Evolutionary conservation across 2,329 filamentous ascomycete genomes (phyloP).

Genomic region (Furcasterigmium furcatum): DNA sequence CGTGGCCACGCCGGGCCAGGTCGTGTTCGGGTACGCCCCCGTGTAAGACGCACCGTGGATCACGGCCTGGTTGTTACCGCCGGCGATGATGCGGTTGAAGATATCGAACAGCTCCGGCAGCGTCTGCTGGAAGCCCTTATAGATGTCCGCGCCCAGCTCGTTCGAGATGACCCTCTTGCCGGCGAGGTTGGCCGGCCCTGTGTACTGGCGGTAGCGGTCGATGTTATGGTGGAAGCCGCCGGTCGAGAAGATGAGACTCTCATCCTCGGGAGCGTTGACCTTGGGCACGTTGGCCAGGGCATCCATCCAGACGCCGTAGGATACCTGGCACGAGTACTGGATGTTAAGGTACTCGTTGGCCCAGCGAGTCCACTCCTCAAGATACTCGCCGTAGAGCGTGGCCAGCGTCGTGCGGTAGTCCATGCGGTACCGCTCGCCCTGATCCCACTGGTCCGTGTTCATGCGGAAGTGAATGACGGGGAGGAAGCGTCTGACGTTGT

Average conservation of each 20-base stretch:
- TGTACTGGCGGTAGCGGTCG: slow-evolving; percentile 35
- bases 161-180: slow-evolving; percentile 33
- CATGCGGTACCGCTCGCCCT: not conserved
- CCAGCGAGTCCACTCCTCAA: not conserved
- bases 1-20: slow-evolving; percentile 43
- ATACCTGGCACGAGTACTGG: slow-evolving; percentile 31
- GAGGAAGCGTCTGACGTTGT: slow-evolving; percentile 24
- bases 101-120: slow-evolving; percentile 24
- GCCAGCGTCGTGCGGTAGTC: slow-evolving; percentile 4
- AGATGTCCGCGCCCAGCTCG: slow-evolving; percentile 26
- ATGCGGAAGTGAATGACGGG: slow-evolving; percentile 23
- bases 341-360: slow-evolving; percentile 9
- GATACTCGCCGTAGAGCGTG: slow-evolving; percentile 4
- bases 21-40: slow-evolving; percentile 38
- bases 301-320: slow-evolving; percentile 38
- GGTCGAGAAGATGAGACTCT: slow-evolving; percentile 29
- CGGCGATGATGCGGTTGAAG: slow-evolving; percentile 32
- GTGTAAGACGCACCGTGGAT: slow-evolving; percentile 39
- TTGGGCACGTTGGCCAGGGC: slow-evolving; percentile 31
- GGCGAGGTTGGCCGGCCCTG: slow-evolving; percentile 32
- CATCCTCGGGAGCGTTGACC: slow-evolving; percentile 36
- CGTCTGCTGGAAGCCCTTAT: slow-evolving; percentile 1
- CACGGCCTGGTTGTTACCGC: slow-evolving; percentile 37
- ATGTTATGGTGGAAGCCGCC: slow-evolving; percentile 26
- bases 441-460: slow-evolving; percentile 1